Base-by-base conservation (phyloP, 495 filamentous ascomycete species). In the Tuber microsphaerosporum region DNA sequence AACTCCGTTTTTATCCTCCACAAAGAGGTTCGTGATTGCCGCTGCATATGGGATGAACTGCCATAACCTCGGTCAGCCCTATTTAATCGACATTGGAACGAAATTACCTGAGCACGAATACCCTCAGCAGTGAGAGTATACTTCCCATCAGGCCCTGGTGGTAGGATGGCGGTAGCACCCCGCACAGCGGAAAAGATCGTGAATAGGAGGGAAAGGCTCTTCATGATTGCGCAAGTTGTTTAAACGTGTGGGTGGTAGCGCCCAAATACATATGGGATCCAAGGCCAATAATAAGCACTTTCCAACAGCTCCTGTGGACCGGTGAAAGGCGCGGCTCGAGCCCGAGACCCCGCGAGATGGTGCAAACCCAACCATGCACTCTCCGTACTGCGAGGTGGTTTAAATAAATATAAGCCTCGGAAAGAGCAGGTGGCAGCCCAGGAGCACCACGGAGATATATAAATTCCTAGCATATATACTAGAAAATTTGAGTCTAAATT, bases 41-140 rank as follows among this genome's bases (percentile, higher is more conserved):
- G 88, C 88, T 68, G 86, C 87, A 81, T 87, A 88, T 26, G 87
- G 84, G 74, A 88, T 87, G 80, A 89, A 89, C 85, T 79, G n/a
- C 16, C 85, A 19, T 16, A 70, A 41, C 20, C 1, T 8, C 77
- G 70, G 65, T 42, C 45, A 45, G 44, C 22, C 44, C 39, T 65
- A 22, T 22, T 41, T 65, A 44, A 43, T 34, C n/a, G 20, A 56
- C 72, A 81, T 10, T 1, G 44, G 16, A 22, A 10, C 2, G 31
- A 61, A 19, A 19, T 70, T 78, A 87, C 87, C 85, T 88, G 85
- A n/a, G 87, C 87, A 78, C 83, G 85, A 82, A 88, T 87, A 14
- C 85, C 86, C 34, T 81, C 76, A n/a, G 87, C 85, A 34, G 83
- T 83, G 75, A 88, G 84, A 51, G 87, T 88, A 77, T 88, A 86